Conservation (phyloP, 208 protist species). For the Trypanosomatidae sp. region DNA sequence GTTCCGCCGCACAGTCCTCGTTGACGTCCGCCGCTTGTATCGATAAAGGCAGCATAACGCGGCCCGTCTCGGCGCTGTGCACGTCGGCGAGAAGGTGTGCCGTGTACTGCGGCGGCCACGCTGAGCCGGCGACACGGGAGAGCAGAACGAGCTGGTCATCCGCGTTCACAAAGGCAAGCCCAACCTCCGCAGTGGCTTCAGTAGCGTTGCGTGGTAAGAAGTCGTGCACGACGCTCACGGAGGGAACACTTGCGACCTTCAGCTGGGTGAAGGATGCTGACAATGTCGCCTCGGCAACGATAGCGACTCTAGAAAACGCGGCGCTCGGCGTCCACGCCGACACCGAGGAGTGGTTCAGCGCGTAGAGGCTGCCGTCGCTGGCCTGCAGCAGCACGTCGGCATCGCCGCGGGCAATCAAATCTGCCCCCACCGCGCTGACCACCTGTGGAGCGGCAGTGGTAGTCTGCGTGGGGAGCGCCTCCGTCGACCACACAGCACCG, state of each 20-base stretch:
- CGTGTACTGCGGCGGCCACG: slow-evolving; percentile 20
- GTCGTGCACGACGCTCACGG: too few species aligned
- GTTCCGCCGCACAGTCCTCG: slow-evolving; percentile 62
- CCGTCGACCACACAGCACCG: slow-evolving; percentile 8
- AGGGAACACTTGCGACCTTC: too few species aligned
- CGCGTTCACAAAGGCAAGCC: slow-evolving; percentile 38
- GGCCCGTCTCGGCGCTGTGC: neutral
- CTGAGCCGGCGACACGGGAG: neutral
- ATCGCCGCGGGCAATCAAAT: slow-evolving; percentile 36
- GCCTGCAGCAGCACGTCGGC: slow-evolving; percentile 48
- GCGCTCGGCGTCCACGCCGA: too few species aligned
- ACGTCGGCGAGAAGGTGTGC: slow-evolving; percentile 14
- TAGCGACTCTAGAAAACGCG: too few species aligned
- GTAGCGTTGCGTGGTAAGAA: too few species aligned
- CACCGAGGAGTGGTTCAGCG: slow-evolving; percentile 20
- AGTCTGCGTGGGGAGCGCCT: too few species aligned
- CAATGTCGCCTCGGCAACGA: too few species aligned
- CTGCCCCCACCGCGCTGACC: slow-evolving; percentile 50
- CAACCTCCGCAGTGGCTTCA: too few species aligned
- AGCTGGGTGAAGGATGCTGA: too few species aligned
- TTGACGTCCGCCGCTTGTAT: slow-evolving; percentile 51
- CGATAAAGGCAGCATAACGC: slow-evolving; percentile 29
- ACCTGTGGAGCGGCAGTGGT: too few species aligned
- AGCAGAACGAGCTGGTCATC: slow-evolving; percentile 28
- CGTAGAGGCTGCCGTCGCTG: slow-evolving; percentile 39